Base-by-base conservation (phyloP, 805 yeast genomes). In the Wickerhamiella brachini region DNA sequence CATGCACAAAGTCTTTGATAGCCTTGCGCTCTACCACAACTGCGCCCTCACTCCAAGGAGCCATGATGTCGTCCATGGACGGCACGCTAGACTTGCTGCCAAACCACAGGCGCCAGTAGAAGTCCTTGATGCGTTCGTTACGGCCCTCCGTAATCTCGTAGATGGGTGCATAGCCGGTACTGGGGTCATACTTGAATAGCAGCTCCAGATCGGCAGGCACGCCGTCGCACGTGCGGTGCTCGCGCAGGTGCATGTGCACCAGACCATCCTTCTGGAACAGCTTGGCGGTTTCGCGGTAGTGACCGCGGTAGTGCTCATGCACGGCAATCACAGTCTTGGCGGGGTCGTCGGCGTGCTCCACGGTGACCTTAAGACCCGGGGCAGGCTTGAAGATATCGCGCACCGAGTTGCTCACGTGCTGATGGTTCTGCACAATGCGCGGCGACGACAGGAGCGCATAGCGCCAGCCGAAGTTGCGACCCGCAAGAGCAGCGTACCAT, bases 41-140 rank as follows among this genome's bases (percentile, higher is more conserved):
- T 17, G 53, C 54, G 17, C 73, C 81, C 65, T 95, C 95, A 51
- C 77, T 73, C 63, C 93, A 83, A 45, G 77, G 75, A 58, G 80
- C 71, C 60, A 79, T 75, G 57, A 85, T 85, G 63, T 84, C 83
- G 52, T 76, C 63, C 56, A 75, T 67, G 59, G 83, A 76, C 59
- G 84, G 80, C 59, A 80, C 81, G 58, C 70, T 71, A 34, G 55
- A 65, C 45, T 68, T 64, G 44, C 72, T 57, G 55, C 90, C 94
- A 65, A 87, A 87, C 99, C 99, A 93, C 63, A 90, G 74, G 66
- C 82, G 82, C 98, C 98, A 93, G 80, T 93, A 93, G 75, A 93
- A 86, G 68, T 81, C 80, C 74, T 93, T 93, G 70, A 94, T 90
- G 68, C 97, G 79, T 54, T 78, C 79, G 71, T 93, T 93, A 74